A percentile compares a stretch with the other conserved stretches of the same genome.
Conservation (phyloP, 2,329 filamentous ascomycete species). For the Hypoxylon sp. region DNA sequence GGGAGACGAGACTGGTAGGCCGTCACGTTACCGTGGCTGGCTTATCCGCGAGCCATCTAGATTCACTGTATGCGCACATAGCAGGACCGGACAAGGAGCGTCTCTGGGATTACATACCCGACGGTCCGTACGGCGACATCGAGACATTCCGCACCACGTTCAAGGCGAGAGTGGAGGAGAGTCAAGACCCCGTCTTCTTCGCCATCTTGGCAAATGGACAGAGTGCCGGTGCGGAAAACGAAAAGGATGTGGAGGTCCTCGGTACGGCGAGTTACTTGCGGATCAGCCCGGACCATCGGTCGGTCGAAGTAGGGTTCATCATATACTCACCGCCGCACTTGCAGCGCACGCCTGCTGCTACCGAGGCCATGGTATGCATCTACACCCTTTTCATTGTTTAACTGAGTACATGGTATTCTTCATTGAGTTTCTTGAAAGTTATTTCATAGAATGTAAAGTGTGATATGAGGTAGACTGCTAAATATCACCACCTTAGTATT, state of each 20-base stretch:
- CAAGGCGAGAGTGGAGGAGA: constrained; percentile 24
- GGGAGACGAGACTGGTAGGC: constrained; percentile 33
- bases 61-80: constrained; percentile 37
- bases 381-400: no score
- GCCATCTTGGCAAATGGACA: constrained; percentile 37
- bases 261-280: constrained; percentile 50
- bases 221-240: background rate
- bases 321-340: constrained; percentile 58
- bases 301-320: constrained; percentile 66
- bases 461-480: no score
- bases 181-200: constrained; percentile 39
- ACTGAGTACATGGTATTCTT: no score
- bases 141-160: constrained; percentile 34
- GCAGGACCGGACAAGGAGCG: constrained; percentile 37
- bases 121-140: constrained; percentile 38
- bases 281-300: constrained; percentile 57
- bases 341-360: constrained; percentile 63
- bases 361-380: constrained; percentile 58
- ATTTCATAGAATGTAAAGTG: no score
- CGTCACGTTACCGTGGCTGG: constrained; percentile 37
- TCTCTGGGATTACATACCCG: constrained; percentile 43
- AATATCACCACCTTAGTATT: no score
- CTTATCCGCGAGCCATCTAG: constrained; percentile 33
- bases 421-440: no score
- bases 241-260: constrained; percentile 29